Evolutionary conservation across 2,329 filamentous ascomycete species (phyloP), one percentile per base, ranked within the genome.

Genomic region (Nothopassalora personata): DNA sequence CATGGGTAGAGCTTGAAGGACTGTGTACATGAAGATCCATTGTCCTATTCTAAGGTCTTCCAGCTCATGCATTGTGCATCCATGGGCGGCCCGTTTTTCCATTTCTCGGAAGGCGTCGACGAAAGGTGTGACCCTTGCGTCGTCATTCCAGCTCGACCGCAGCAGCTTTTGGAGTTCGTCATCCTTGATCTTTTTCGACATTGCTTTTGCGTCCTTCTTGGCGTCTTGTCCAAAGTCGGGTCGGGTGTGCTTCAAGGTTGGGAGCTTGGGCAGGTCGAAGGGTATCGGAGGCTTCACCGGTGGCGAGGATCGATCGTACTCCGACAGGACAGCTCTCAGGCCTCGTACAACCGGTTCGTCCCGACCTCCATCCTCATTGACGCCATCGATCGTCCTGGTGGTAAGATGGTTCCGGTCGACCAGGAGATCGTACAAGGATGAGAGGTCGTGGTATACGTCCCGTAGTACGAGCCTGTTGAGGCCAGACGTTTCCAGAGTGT

Each of bases 211-310:
- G 70, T 93, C 88, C 67, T 91, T 88, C 75, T 91, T 93, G 1
- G 83, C 72, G 19, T 89, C 82, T 33, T 90, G 79, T 61, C 82
- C 75, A 70, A 84, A 89, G 47, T 85, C 87, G 45, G 84, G 81
- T 57, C 87, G 80, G 18, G 91, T 80, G 1, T 84, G 79, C 33
- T 81, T 80, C 67, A 95, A 81, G 0, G 81, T 83, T 0, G 93
- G 93, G 27, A 95, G 75, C 64, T 86, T 83, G 2, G 94, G 93
- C 4, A 90, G 80, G 71, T 97, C 93, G 69, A 93, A 97, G 0
- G 94, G 93, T 57, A 97, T 86, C 0, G 93, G 91, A 0, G 94
- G 94, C 60, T 93, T 84, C 0, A 97, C 91, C 0, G 94, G 94
- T 1, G 93, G 91, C 13, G 87, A 90, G 8, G 89, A 93, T 60